Evolutionary conservation across 768 basidiomycete genomes (phyloP).

Genomic region (Lactarius trivialis): DNA sequence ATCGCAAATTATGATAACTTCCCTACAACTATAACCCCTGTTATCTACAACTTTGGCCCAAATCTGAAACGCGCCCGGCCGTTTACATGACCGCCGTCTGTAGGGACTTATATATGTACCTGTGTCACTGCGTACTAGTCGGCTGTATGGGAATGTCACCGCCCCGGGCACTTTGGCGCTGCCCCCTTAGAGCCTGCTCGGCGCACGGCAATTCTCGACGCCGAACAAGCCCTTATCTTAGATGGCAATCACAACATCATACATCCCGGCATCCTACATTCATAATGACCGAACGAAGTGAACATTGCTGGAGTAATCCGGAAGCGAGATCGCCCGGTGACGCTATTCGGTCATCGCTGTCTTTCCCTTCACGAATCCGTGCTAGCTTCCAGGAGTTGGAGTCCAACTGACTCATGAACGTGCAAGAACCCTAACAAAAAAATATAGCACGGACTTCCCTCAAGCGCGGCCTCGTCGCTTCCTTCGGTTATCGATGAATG

Average conservation of each 20-base stretch:
- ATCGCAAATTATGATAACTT: conserved; percentile 14
- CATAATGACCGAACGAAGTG: background rate
- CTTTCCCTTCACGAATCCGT: background rate
- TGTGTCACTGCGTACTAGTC: background rate
- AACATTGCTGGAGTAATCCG: conserved; percentile 9
- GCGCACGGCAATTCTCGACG: background rate
- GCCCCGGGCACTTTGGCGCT: background rate
- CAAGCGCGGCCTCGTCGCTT: background rate
- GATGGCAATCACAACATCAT: background rate
- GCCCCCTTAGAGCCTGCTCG: background rate
- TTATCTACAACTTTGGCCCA: too few species aligned
- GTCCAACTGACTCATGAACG: background rate
- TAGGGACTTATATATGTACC: background rate
- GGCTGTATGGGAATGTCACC: background rate
- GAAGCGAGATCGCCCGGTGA: conserved; percentile 10
- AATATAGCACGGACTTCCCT: background rate
- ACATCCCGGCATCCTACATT: conserved; percentile 1
- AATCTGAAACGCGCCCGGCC: too few species aligned
- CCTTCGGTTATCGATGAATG: conserved; percentile 3
- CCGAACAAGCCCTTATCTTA: background rate
- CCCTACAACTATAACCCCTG: too few species aligned
- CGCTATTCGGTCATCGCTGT: conserved; percentile 5
- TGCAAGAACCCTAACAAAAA: background rate
- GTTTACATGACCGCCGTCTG: too few species aligned
- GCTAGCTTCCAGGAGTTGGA: background rate